These are phyloP conservation scores for Mortierella alpina DNA, from an alignment of 192 early-diverging fungal genomes.

Conservation along the genomic window DNA sequence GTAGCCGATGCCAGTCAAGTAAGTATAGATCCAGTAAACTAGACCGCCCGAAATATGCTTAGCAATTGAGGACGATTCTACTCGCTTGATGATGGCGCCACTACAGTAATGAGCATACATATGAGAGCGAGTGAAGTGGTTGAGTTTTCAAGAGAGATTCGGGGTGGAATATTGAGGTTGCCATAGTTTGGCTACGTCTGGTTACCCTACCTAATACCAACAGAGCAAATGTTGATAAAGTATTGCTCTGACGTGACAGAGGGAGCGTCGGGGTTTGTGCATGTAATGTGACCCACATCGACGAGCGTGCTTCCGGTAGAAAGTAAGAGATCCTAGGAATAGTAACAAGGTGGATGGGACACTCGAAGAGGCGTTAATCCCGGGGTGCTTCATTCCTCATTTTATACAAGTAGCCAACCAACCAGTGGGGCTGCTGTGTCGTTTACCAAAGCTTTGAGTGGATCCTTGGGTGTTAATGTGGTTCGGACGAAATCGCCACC, in stretches of 20 bases:
- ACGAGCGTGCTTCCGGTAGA: constrained; percentile 18
- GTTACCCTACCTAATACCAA: constrained; percentile 27
- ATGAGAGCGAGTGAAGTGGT: neutral
- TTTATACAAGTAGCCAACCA: no score
- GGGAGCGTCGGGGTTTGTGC: constrained; percentile 12
- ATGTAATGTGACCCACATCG: constrained; percentile 34
- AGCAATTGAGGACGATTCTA: constrained; percentile 35
- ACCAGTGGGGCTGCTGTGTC: neutral
- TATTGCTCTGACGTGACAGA: constrained; percentile 21
- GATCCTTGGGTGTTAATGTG: constrained; percentile 34
- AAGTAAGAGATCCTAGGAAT: constrained; percentile 26
- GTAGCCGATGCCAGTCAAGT: constrained; percentile 34
- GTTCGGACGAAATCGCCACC: constrained; percentile 49
- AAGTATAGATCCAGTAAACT: constrained; percentile 49
- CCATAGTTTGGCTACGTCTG: neutral
- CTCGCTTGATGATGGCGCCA: constrained; percentile 43
- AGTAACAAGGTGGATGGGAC: neutral
- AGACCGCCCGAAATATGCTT: constrained; percentile 38
- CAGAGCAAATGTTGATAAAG: constrained; percentile 50
- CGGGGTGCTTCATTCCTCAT: no score
- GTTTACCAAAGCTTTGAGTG: constrained; percentile 33
- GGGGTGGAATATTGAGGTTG: neutral
- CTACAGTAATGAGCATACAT: neutral
- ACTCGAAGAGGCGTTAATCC: neutral
- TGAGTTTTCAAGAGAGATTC: neutral